These are phyloP conservation scores for Ophiostoma piceae DNA, from an alignment of 2,329 filamentous ascomycete genomes.

Conservation along the genomic window DNA sequence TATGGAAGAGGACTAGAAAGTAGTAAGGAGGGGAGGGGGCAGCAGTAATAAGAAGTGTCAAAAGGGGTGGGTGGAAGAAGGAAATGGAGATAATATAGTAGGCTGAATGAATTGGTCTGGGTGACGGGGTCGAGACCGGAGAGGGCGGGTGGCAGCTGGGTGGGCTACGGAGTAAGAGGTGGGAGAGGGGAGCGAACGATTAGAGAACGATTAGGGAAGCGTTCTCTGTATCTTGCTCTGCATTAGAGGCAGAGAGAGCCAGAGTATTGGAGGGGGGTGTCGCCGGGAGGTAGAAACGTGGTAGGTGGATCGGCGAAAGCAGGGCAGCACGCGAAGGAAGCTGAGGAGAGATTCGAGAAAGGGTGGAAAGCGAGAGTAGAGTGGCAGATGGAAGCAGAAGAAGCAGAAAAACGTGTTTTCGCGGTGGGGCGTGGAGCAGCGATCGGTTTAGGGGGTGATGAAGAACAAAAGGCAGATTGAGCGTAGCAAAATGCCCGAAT, in stretches of 20 bases:
- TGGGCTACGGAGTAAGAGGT: background rate
- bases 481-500: conserved; percentile 20
- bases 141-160: conserved; percentile 15
- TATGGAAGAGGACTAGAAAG: background rate
- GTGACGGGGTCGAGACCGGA: conserved; percentile 18
- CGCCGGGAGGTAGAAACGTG: conserved; percentile 23
- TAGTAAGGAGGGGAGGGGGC: conserved; percentile 2
- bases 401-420: conserved; percentile 21
- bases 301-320: conserved; percentile 22
- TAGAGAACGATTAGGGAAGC: background rate
- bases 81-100: background rate
- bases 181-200: background rate
- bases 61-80: conserved; percentile 15
- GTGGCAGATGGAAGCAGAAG: conserved; percentile 3
- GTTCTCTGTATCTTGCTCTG: too few relatives aligned
- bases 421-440: conserved; percentile 19
- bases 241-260: background rate
- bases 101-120: conserved; percentile 4
- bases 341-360: conserved; percentile 15
- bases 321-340: conserved; percentile 21
- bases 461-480: conserved; percentile 11
- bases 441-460: conserved; percentile 20
- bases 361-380: background rate
- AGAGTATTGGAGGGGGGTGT: conserved; percentile 12
- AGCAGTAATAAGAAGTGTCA: conserved; percentile 10